A percentile compares a stretch with the other conserved stretches of the same genome.
phyloP scores from a whole-genome alignment of 2,329 filamentous ascomycete genomes.

The Fusarium tuaranense region DNA sequence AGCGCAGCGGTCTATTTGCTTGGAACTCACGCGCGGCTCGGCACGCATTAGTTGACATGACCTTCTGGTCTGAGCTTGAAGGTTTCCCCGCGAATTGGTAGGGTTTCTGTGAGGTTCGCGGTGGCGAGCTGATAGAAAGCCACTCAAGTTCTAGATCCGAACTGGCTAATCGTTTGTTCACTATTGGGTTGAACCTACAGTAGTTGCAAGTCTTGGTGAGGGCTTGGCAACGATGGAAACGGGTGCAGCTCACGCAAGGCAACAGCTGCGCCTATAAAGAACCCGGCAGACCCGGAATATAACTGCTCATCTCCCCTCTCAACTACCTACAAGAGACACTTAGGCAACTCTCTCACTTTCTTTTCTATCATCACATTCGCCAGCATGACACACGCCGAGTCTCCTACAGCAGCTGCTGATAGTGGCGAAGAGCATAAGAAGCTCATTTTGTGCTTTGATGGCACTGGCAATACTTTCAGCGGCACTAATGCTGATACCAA shows the following conservation, averaged over 20 bases:
- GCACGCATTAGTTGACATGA: not conserved
- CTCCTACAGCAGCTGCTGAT: not conserved
- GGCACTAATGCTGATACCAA: slow-evolving; percentile 64
- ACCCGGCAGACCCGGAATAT: not conserved
- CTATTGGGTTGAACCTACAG: not conserved
- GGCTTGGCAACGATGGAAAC: not conserved
- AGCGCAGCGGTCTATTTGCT: not conserved
- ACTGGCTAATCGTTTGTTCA: not conserved
- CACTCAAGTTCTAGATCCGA: not conserved
- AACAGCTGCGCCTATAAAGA: not conserved
- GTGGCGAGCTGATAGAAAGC: not conserved
- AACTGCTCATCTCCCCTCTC: not conserved
- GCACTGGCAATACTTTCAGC: slow-evolving; percentile 60
- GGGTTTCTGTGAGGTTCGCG: not conserved
- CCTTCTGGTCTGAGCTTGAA: not conserved
- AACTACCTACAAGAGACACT: not conserved
- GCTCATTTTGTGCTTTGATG: slow-evolving; percentile 62
- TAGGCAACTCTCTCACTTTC: not conserved
- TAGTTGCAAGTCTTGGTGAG: not conserved
- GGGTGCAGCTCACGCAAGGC: not conserved
- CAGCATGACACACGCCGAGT: not conserved
- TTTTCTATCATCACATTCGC: not conserved
- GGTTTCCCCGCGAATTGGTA: not conserved
- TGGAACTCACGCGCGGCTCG: not conserved
- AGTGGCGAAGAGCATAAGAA: slow-evolving; percentile 44